A percentile compares a stretch with the other conserved stretches of the same genome.
These are phyloP conservation scores for Nematocida major DNA, from an alignment of 371 early-diverging fungal genomes.

Conservation along the genomic window DNA sequence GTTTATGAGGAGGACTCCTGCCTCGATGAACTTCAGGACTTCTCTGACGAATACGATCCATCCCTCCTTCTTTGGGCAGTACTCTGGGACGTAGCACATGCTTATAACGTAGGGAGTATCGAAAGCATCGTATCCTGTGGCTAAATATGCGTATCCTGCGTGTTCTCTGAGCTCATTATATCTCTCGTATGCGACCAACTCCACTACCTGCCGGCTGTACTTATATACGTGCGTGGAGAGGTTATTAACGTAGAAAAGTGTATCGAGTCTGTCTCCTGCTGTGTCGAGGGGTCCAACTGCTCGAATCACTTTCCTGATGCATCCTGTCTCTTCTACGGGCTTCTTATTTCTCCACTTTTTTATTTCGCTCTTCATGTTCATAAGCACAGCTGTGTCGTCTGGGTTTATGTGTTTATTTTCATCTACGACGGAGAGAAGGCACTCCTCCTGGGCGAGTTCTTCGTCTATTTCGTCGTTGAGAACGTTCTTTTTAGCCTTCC, in stretches of 20 bases:
- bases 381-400: slow-evolving; percentile 7
- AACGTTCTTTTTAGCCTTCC: slow-evolving; percentile 54
- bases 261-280: slow-evolving; percentile 8
- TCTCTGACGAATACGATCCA: slow-evolving; percentile 40
- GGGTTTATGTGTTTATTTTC: slow-evolving; percentile 42
- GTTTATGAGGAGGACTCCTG: slow-evolving; percentile 41
- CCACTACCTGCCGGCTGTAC: slow-evolving; percentile 42
- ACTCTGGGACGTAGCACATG: slow-evolving; percentile 38
- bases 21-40: slow-evolving; percentile 28
- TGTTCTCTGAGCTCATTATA: slow-evolving; percentile 44
- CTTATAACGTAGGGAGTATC: slow-evolving; percentile 37
- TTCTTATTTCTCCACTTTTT: slow-evolving; percentile 19
- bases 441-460: slow-evolving; percentile 40
- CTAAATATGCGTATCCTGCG: slow-evolving; percentile 40
- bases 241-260: slow-evolving; percentile 21
- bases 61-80: slow-evolving; percentile 38
- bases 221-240: slow-evolving; percentile 39
- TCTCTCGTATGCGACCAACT: slow-evolving; percentile 14
- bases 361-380: slow-evolving; percentile 34
- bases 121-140: slow-evolving; percentile 46
- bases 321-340: slow-evolving; percentile 25
- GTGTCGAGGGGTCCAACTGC: slow-evolving; percentile 26
- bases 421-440: not conserved
- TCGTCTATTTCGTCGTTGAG: slow-evolving; percentile 39
- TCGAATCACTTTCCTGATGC: slow-evolving; percentile 4